Evolutionary conservation across 2,329 filamentous ascomycete species (phyloP), one percentile per base, ranked within the genome.

Genomic region (Tolypocladium tropicale): DNA sequence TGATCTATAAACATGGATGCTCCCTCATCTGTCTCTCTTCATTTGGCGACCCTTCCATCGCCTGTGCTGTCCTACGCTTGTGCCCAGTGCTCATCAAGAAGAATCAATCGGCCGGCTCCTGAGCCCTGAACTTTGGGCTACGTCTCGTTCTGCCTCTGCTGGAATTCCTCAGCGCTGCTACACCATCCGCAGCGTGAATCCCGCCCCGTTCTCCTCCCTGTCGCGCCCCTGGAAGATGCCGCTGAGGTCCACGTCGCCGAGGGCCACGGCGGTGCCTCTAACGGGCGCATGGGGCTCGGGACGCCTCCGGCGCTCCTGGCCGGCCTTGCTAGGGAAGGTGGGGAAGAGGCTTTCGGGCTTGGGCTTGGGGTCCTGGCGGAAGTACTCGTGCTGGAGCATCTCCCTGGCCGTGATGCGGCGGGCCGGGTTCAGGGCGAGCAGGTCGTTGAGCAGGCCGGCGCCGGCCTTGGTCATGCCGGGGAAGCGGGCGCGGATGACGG

Each of bases 341-440:
- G 94, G 94, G 68, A 99, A 97, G 85, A 99, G 87, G 64, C 87
- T 88, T 68, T 90, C 88, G 9, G 87, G 85, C 74, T 97, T 97
- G 1, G 92, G 90, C 58, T 88, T 88, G 1, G 94, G 94, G 63
- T 95, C 88, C 73, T 97, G 92, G 21, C 71, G 77, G 71, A 99
- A 99, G 70, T 95, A 99, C 37, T 84, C 78, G 70, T 96, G 90
- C 52, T 79, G 75, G 37, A 97, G 78, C 68, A 95, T 85, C 58
- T 91, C 82, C 53, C 76, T 76, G 1, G 93, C 90, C 2, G 81
- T 79, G 0, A 90, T 90, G 21, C 94, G 78, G 6, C 74, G 71
- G 1, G 77, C 77, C 0, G 94, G 94, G 66, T 97, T 85, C 23
- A 96, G 76, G 0, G 84, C 76, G 4, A 99, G 75, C 9, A 97